phyloP scores from a whole-genome alignment of 108 stramenopile genomes.

The Skeletonema grethae region DNA sequence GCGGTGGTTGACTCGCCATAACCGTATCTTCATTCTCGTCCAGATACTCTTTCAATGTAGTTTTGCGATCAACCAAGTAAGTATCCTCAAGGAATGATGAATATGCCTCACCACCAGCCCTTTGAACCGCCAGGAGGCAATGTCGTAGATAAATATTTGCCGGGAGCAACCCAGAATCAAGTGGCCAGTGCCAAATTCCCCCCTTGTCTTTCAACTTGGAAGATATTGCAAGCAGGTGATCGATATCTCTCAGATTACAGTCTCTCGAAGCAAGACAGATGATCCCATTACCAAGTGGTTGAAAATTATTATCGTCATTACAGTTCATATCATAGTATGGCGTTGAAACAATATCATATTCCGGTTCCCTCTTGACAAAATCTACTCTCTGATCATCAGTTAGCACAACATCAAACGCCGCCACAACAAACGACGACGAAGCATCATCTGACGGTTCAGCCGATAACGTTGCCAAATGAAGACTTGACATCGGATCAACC shows the following conservation, averaged over 20 bases:
- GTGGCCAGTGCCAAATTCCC: constrained; percentile 49
- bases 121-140: constrained; percentile 49
- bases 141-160: constrained; percentile 55
- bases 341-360: constrained; percentile 32
- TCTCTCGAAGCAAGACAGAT: constrained; percentile 43
- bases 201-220: neutral
- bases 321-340: constrained; percentile 32
- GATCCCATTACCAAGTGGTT: constrained; percentile 10
- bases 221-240: constrained; percentile 9
- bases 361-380: constrained; percentile 51
- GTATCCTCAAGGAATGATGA: constrained; percentile 56
- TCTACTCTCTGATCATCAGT: constrained; percentile 28
- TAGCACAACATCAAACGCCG: constrained; percentile 43
- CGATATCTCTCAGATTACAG: constrained; percentile 8
- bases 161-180: constrained; percentile 44
- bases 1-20: constrained; percentile 21
- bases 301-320: neutral
- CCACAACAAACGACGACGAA: constrained; percentile 44
- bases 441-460: constrained; percentile 29
- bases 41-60: constrained; percentile 47
- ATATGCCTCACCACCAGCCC: constrained; percentile 26
- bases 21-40: constrained; percentile 10
- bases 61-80: constrained; percentile 57
- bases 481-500: constrained; percentile 20
- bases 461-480: constrained; percentile 43